A percentile compares a stretch with the other conserved stretches of the same genome.
These are phyloP conservation scores for Nitzschia putrida DNA, from an alignment of 108 stramenopile genomes.

Conservation along the genomic window DNA sequence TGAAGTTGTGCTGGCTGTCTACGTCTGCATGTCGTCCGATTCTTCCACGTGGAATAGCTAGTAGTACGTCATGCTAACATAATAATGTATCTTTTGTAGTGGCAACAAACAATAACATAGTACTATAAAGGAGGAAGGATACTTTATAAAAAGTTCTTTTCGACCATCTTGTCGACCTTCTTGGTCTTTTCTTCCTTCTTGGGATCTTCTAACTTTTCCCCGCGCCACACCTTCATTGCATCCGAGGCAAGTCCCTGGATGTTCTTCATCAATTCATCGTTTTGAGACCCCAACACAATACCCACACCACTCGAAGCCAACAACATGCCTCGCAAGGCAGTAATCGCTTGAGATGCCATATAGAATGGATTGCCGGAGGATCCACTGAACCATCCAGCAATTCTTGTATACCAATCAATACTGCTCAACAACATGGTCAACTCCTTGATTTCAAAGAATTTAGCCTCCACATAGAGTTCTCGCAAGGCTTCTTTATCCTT, in stretches of 20 bases:
- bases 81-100: no score
- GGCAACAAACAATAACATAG: no score
- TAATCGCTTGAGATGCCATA: slow-evolving; percentile 14
- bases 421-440: slow-evolving; percentile 35
- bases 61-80: no score
- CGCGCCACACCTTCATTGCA: neutral
- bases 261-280: slow-evolving; percentile 16
- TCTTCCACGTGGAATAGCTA: no score
- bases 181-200: neutral
- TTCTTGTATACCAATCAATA: slow-evolving; percentile 14
- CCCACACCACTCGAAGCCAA: slow-evolving; percentile 24
- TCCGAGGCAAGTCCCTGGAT: slow-evolving; percentile 6
- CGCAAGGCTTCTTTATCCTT: slow-evolving; percentile 34
- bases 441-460: slow-evolving; percentile 55
- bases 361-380: slow-evolving; percentile 32
- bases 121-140: no score
- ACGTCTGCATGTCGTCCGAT: no score
- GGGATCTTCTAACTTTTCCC: neutral
- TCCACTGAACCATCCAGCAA: slow-evolving; percentile 34
- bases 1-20: no score
- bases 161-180: neutral
- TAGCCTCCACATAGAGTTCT: slow-evolving; percentile 57
- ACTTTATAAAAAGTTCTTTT: neutral
- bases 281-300: slow-evolving; percentile 24
- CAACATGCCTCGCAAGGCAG: neutral